Percentiles rank a stretch among this genome's conserved stretches.
Evolutionary conservation across 352 stramenopile genomes (phyloP).

Genomic region (Pythium utonaiense): DNA sequence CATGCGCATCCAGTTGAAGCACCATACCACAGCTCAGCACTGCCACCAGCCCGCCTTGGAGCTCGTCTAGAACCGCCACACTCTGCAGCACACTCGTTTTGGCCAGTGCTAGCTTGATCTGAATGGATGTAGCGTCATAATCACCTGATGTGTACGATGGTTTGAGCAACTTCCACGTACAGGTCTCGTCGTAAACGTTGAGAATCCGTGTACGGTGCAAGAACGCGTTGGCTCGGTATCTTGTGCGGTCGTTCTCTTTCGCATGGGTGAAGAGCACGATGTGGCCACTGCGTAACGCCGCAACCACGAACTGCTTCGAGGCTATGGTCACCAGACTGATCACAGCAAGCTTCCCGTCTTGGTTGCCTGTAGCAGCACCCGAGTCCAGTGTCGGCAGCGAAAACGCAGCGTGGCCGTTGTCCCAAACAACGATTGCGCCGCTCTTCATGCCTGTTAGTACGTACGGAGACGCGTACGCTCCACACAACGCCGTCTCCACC

Average conservation of each 20-base stretch:
- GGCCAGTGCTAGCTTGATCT: constrained; percentile 12
- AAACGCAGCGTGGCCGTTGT: constrained; percentile 46
- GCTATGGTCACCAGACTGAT: constrained; percentile 36
- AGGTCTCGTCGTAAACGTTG: constrained; percentile 13
- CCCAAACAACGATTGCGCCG: constrained; percentile 52
- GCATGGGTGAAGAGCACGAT: constrained; percentile 13
- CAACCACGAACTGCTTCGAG: constrained; percentile 39
- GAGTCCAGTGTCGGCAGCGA: constrained; percentile 25
- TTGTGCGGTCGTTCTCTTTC: constrained; percentile 10
- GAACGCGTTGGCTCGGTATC: constrained; percentile 20
- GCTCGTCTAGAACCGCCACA: constrained; percentile 20
- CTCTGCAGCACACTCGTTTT: constrained; percentile 4
- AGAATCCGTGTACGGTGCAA: constrained; percentile 7
- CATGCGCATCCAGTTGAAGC: constrained; percentile 15
- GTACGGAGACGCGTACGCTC: constrained; percentile 36
- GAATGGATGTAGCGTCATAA: not conserved
- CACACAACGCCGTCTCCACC: constrained; percentile 46
- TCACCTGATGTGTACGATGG: not conserved
- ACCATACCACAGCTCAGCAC: constrained; percentile 14
- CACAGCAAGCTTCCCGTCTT: constrained; percentile 8
- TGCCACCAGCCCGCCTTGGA: constrained; percentile 17
- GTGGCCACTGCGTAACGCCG: constrained; percentile 32
- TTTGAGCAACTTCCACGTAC: constrained; percentile 15
- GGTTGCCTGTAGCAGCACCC: not conserved
- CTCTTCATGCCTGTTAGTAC: constrained; percentile 51